Evolutionary conservation across 768 basidiomycete species (phyloP), one percentile per base, ranked within the genome.

Genomic region (Leccinum arenicola): DNA sequence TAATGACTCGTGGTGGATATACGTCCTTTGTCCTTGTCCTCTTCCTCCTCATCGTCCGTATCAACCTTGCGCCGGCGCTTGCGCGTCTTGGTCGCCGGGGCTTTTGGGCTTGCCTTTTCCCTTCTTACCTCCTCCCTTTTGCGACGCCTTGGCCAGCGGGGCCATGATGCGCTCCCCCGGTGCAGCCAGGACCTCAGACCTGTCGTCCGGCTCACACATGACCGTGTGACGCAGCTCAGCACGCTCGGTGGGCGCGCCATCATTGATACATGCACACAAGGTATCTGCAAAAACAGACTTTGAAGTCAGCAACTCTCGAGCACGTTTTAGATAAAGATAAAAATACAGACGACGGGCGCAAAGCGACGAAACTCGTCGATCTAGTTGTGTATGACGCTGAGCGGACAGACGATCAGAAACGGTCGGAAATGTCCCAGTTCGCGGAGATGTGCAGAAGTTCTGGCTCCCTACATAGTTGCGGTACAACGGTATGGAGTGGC

Each of bases 301-400:
- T 9, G 17, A 17, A n/a, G 38, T 40, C 17, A 40, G 38, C 8
- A n/a, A n/a, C 8, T n/a, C 38, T 25, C 9, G 33, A 12, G 11
- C 35, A 52, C 6, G 8, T 9, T 40, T 9, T 7, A 11, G 36
- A 9, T 12, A 19, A 9, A 14, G 4, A 25, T n/a, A 27, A 19
- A 48, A 4, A 72, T 83, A 73, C 84, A 58, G 65, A 94, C 89
- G 17, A 78, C 68, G 3, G 95, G 94, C 10, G 92, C 89, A 70
- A 96, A 97, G 55, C 88, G 88, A 40, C 74, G 72, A 69, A 93
- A 97, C 69, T 98, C 95, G 53, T 86, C 83, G 3, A 81, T 75
- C 95, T 95, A 98, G 66, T 95, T 96, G 67, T 95, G 88, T 15
- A 98, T 75, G 14, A 98, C 96, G 50, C 93, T 93, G 1, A 98